Conservation (phyloP, 164 flowering plant genomes). For the Euptelea pleiosperma region DNA sequence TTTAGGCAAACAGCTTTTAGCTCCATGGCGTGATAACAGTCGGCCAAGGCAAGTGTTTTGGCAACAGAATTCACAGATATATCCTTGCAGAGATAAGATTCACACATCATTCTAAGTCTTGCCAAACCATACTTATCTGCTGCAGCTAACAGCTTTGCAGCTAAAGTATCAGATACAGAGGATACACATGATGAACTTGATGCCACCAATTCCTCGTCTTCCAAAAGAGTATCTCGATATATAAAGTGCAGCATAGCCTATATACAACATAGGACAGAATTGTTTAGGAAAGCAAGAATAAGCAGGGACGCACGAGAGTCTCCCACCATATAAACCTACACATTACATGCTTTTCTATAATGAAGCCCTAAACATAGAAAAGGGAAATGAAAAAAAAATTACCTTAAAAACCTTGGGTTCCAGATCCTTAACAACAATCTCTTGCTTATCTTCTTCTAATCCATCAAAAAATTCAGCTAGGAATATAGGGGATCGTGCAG, state of each 20-base stretch:
- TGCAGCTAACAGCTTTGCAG: conserved; percentile 69
- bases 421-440: conserved; percentile 48
- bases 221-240: conserved; percentile 66
- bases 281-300: not conserved
- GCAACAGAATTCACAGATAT: conserved; percentile 71
- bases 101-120: conserved; percentile 69
- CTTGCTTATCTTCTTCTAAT: conserved; percentile 37
- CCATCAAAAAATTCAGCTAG: conserved; percentile 47
- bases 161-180: conserved; percentile 53
- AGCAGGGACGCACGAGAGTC: not conserved
- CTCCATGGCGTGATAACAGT: conserved; percentile 53
- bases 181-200: conserved; percentile 50
- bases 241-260: conserved; percentile 92
- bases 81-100: conserved; percentile 65
- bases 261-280: conserved; percentile 9
- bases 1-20: conserved; percentile 71
- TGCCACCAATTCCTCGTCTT: conserved; percentile 52
- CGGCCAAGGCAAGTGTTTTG: conserved; percentile 62
- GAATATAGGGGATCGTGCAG: conserved; percentile 78
- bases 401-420: conserved; percentile 94
- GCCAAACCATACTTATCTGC: conserved; percentile 68
- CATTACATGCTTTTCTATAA: not conserved
- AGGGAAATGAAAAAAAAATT: not conserved
- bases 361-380: not conserved
- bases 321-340: not conserved